These are phyloP conservation scores for Byssoonygena ceratinophila DNA, from an alignment of 2,329 filamentous ascomycete species.

Conservation along the genomic window DNA sequence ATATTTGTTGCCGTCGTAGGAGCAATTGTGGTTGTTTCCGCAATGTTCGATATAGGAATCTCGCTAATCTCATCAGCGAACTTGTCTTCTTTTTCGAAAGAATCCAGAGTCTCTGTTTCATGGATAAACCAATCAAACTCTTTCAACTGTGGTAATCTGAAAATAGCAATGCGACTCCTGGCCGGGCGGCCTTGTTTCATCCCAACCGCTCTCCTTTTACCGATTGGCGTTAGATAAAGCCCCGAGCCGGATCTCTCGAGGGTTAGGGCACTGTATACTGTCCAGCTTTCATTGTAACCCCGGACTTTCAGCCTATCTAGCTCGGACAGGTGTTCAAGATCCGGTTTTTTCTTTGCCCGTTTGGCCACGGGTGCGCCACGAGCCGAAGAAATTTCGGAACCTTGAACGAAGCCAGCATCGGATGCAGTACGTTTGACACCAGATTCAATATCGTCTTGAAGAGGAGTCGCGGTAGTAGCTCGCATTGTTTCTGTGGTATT, in stretches of 20 bases:
- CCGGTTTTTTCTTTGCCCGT: conserved; percentile 14
- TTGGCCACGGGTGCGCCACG: background rate
- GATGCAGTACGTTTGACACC: conserved; percentile 1
- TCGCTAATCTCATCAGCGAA: background rate
- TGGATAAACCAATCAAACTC: conserved; percentile 30
- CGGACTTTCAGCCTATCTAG: conserved; percentile 31
- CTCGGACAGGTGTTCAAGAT: conserved; percentile 26
- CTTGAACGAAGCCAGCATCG: conserved; percentile 3
- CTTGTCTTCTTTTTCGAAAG: background rate
- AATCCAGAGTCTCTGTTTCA: background rate
- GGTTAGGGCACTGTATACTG: conserved; percentile 30
- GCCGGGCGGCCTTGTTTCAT: conserved; percentile 31
- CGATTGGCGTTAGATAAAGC: conserved; percentile 33
- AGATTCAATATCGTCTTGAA: background rate
- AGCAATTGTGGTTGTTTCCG: background rate
- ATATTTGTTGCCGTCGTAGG: background rate
- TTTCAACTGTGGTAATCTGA: conserved; percentile 28
- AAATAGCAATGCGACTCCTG: conserved; percentile 32
- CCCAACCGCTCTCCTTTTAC: conserved; percentile 30
- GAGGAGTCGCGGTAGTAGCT: background rate
- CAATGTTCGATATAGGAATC: background rate
- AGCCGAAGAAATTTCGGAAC: background rate
- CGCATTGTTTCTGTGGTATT: background rate
- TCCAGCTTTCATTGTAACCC: conserved; percentile 34
- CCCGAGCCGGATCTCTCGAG: conserved; percentile 32